These are phyloP conservation scores for Tolypocladium endophyticum DNA, from an alignment of 2,329 filamentous ascomycete species.

Conservation along the genomic window DNA sequence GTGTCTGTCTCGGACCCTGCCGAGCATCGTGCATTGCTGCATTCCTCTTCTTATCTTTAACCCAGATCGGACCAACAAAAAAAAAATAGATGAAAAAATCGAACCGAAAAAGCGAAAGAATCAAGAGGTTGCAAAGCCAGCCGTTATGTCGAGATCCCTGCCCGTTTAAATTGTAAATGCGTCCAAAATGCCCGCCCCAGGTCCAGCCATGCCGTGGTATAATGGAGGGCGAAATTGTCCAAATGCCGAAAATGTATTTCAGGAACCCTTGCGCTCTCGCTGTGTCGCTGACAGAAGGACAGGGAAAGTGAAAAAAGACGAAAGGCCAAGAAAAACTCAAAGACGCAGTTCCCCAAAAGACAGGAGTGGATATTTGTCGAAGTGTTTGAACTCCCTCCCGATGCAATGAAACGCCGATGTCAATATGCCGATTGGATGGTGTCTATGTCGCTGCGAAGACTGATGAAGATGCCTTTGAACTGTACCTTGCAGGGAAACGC, in stretches of 20 bases:
- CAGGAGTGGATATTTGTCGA: conserved; percentile 26
- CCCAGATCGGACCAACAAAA: conserved; percentile 8
- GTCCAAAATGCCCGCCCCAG: conserved; percentile 38
- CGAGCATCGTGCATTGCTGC: conserved; percentile 53
- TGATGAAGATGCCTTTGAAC: conserved; percentile 4
- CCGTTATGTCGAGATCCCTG: conserved; percentile 33
- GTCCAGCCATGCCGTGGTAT: conserved; percentile 44
- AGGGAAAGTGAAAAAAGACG: conserved; percentile 22
- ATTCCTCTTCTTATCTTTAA: conserved; percentile 49
- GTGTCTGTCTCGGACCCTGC: conserved; percentile 37
- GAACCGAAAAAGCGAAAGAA: conserved; percentile 16
- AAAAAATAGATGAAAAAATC: conserved; percentile 16
- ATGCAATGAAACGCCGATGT: conserved; percentile 32
- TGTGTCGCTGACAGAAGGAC: conserved; percentile 30
- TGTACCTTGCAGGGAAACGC: neutral
- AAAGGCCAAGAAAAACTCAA: conserved; percentile 15
- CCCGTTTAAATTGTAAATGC: conserved; percentile 43
- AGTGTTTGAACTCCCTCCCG: conserved; percentile 27
- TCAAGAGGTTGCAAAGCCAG: conserved; percentile 29
- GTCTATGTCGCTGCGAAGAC: conserved; percentile 26
- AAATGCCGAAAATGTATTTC: conserved; percentile 27
- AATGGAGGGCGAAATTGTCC: neutral
- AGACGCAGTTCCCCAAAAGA: conserved; percentile 11
- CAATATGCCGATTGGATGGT: conserved; percentile 17
- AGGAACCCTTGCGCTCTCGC: conserved; percentile 25